Base-by-base conservation (phyloP, 208 protist genomes). In the Trypanosoma boissoni region DNA sequence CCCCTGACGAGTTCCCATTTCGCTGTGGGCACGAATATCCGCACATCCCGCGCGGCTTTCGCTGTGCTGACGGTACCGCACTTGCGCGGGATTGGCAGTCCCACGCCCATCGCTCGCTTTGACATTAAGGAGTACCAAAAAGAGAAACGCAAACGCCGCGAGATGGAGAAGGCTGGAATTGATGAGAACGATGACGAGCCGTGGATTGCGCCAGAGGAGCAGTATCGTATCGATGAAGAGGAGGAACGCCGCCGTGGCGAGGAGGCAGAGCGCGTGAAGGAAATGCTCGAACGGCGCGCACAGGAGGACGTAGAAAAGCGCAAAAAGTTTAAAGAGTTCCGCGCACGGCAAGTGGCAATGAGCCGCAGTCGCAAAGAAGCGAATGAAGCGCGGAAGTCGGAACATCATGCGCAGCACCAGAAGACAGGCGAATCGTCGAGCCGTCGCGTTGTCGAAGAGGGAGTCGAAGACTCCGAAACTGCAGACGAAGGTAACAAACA, bases 291-390 rank as follows among this genome's bases (percentile, higher is more conserved):
- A 20, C 76, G 88, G 42, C 78, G 83, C 2, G 77, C 61, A 3
- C 57, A 77, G 53, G 85, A 93, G 68, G 82, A 89, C 18, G 71
- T 63, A 36, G 51, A 69, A 42, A 88, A 91, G 74, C 68, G 76
- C 53, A 52, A 81, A 52, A 78, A 75, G 59, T 91, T 93, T 51
- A 84, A 79, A 54, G 75, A 90, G 46, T 92, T 90, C 39, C 80
- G 86, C 18, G 79, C 83, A 0, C 46, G 49, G 54, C 84, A 92
- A 60, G 72, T 92, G 6, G 77, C 78, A 26, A 88, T 90, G 86
- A 91, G 83, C 63, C 69, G 63, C 0, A 42, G 74, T 10, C 76
- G 83, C 14, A 95, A 92, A 67, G 78, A 78, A 64, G 58, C 72
- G 3, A 52, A 58, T 27, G 72, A 65, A 42, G 74, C 68, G 24